Conservation (phyloP, 1,284 basidiomycete species). For the Somion occarium region DNA sequence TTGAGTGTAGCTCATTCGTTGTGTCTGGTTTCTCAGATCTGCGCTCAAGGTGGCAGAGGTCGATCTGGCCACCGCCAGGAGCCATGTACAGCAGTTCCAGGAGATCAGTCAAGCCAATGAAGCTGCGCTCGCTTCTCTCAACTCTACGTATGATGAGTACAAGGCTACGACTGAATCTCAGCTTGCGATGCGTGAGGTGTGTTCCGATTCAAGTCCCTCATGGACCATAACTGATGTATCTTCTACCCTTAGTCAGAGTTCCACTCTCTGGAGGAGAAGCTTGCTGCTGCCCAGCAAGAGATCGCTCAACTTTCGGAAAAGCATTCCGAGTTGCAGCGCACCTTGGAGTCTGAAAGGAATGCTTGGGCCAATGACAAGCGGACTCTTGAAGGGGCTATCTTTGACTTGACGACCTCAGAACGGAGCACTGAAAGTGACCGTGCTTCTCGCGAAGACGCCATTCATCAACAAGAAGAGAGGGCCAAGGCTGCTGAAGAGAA, state of each 20-base stretch:
- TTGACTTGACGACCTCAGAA: slow-evolving; percentile 69
- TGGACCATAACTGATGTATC: slow-evolving; percentile 5
- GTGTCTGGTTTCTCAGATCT: slow-evolving; percentile 46
- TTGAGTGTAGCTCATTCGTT: not conserved
- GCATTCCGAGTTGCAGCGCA: slow-evolving; percentile 55
- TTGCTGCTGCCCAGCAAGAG: slow-evolving; percentile 54
- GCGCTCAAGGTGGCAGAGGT: slow-evolving; percentile 72
- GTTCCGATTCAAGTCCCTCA: slow-evolving; percentile 13
- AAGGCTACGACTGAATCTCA: slow-evolving; percentile 64
- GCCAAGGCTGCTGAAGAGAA: slow-evolving; percentile 79
- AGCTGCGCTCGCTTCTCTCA: slow-evolving; percentile 65
- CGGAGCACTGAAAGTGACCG: slow-evolving; percentile 61
- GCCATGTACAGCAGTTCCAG: slow-evolving; percentile 79
- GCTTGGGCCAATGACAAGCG: slow-evolving; percentile 78
- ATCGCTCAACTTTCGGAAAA: slow-evolving; percentile 46
- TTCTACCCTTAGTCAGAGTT: slow-evolving; percentile 59
- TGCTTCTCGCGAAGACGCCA: slow-evolving; percentile 55
- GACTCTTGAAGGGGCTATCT: slow-evolving; percentile 71
- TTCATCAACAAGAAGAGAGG: slow-evolving; percentile 62
- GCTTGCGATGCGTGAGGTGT: slow-evolving; percentile 62
- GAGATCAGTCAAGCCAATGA: slow-evolving; percentile 82
- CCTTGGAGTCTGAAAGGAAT: slow-evolving; percentile 59
- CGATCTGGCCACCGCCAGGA: slow-evolving; percentile 64
- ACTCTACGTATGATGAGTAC: slow-evolving; percentile 75
- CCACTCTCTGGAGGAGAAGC: slow-evolving; percentile 57